Evolutionary conservation across 768 basidiomycete genomes (phyloP).

Genomic region (Melanogaster broomeanus): DNA sequence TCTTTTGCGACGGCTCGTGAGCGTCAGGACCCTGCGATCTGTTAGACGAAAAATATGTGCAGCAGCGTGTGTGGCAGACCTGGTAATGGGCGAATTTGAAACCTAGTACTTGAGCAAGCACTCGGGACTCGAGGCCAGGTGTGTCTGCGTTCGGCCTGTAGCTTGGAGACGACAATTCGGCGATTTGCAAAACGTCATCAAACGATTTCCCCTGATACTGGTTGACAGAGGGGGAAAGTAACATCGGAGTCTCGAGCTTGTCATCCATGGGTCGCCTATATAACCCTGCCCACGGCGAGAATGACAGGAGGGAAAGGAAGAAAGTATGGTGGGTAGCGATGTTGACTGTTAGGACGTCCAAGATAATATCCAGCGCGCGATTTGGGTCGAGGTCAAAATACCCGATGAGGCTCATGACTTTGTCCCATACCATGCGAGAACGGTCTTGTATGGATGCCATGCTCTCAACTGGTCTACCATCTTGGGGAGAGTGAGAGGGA

Average conservation of each 20-base stretch:
- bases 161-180: conserved; percentile 37
- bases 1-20: conserved; percentile 63
- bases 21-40: conserved; percentile 52
- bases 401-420: conserved; percentile 85
- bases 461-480: conserved; percentile 66
- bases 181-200: conserved; percentile 64
- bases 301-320: conserved; percentile 83
- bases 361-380: conserved; percentile 87
- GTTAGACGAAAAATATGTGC: conserved; percentile 14
- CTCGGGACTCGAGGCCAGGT: conserved; percentile 47
- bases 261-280: conserved; percentile 32
- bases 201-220: conserved; percentile 60
- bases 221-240: conserved; percentile 38
- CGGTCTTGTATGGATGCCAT: conserved; percentile 59
- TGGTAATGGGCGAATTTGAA: conserved; percentile 96
- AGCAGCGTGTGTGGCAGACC: conserved; percentile 46
- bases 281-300: conserved; percentile 85
- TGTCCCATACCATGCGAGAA: conserved; percentile 74
- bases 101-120: conserved; percentile 91
- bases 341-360: conserved; percentile 87
- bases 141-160: conserved; percentile 7
- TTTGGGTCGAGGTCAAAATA: conserved; percentile 98
- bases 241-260: conserved; percentile 36
- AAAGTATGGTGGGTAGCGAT: conserved; percentile 83
- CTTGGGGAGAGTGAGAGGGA: conserved; percentile 66